phyloP scores from a whole-genome alignment of 192 early-diverging fungal species.

The Allomyces arbusculus region DNA sequence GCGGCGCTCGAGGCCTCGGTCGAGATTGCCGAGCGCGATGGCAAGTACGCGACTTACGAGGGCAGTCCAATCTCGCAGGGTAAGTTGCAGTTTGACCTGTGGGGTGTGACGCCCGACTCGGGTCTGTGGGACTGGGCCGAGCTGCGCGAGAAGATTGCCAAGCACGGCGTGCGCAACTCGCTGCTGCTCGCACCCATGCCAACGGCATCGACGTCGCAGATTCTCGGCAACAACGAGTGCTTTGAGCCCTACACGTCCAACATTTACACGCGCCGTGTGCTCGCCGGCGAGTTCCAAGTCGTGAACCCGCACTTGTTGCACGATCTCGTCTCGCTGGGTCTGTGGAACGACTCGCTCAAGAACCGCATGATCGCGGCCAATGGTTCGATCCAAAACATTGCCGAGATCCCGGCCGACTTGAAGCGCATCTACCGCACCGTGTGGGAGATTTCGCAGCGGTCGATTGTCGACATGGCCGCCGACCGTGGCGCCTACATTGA shows the following conservation, averaged over 20 bases:
- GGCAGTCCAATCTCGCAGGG: slow-evolving; percentile 82
- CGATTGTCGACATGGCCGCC: slow-evolving; percentile 87
- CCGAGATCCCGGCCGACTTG: slow-evolving; percentile 57
- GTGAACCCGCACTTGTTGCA: slow-evolving; percentile 92
- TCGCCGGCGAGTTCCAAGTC: slow-evolving; percentile 95
- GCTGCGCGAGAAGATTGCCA: slow-evolving; percentile 53
- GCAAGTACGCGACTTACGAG: slow-evolving; percentile 69
- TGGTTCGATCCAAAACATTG: slow-evolving; percentile 65
- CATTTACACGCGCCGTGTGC: slow-evolving; percentile 86
- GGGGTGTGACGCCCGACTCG: slow-evolving; percentile 47
- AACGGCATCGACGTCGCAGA: slow-evolving; percentile 90
- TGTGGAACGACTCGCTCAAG: slow-evolving; percentile 90
- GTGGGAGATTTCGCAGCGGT: slow-evolving; percentile 83
- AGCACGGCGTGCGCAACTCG: slow-evolving; percentile 80
- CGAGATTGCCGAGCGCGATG: slow-evolving; percentile 61
- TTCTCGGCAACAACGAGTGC: slow-evolving; percentile 94
- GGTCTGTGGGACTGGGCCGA: slow-evolving; percentile 80
- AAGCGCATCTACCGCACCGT: slow-evolving; percentile 95
- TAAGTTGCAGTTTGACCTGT: slow-evolving; percentile 83
- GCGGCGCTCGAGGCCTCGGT: slow-evolving; percentile 78
- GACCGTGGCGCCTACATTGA: slow-evolving; percentile 95
- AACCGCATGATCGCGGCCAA: slow-evolving; percentile 82
- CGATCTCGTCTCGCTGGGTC: slow-evolving; percentile 73
- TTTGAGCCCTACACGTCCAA: slow-evolving; percentile 86
- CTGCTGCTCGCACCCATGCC: slow-evolving; percentile 94